phyloP scores from a whole-genome alignment of 768 basidiomycete species.

The Hygrophorus russula region DNA sequence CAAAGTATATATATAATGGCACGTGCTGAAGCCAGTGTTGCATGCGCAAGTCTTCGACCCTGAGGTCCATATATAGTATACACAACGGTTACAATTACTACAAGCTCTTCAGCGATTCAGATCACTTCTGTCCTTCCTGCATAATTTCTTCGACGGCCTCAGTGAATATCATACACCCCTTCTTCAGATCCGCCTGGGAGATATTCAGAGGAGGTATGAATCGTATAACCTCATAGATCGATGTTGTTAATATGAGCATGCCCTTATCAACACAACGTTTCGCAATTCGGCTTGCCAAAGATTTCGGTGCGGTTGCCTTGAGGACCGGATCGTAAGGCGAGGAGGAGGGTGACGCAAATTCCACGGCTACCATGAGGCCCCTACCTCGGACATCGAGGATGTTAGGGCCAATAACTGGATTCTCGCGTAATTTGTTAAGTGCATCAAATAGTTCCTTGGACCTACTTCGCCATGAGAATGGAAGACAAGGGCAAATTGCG shows the following conservation, averaged over 20 bases:
- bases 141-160: conserved; percentile 66
- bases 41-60: too few relatives aligned
- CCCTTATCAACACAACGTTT: conserved; percentile 80
- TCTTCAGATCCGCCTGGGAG: conserved; percentile 58
- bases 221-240: conserved; percentile 75
- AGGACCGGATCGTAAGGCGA: conserved; percentile 37
- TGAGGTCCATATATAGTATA: neutral
- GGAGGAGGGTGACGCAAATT: conserved; percentile 57
- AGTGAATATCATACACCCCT: conserved; percentile 53
- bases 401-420: conserved; percentile 37
- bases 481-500: neutral
- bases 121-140: conserved; percentile 23
- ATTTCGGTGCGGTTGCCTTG: conserved; percentile 23
- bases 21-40: too few relatives aligned
- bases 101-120: neutral
- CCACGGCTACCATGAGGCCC: conserved; percentile 84
- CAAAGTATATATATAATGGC: too few relatives aligned
- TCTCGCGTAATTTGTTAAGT: conserved; percentile 45
- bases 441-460: conserved; percentile 61
- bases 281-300: conserved; percentile 58
- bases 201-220: conserved; percentile 93
- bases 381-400: conserved; percentile 83
- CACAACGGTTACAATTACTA: neutral
- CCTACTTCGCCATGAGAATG: conserved; percentile 20
- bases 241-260: conserved; percentile 81